Evolutionary conservation across 345 rosid species (phyloP), one percentile per base, ranked within the genome.

Genomic region (Tarenaya hassleriana): DNA sequence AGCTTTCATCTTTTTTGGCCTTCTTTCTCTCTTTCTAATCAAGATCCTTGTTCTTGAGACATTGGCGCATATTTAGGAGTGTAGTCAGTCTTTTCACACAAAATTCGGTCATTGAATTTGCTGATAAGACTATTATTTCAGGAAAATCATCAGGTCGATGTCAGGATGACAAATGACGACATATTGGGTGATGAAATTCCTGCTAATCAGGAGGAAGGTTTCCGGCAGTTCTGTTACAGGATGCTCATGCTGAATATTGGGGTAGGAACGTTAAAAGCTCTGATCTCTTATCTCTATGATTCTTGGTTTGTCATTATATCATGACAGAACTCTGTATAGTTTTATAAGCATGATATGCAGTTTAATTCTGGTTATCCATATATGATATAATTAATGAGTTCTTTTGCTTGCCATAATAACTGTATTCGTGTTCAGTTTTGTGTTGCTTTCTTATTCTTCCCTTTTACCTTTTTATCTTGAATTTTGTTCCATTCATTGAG

Each of bases 131-230:
- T 45, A 15, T n/a, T 45, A 38, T 61, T 63, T 66, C 79, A 92
- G 96, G 94, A 74, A 44, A 75, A 75, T 68, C 73, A 59, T 47
- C 91, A 71, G 61, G 55, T 63, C 31, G 80, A 75, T 56, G 75
- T 61, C 7, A 50, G 45, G 45, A 76, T 88, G 95, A 83, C 97
- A 46, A 92, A 88, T 81, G 94, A 92, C 76, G 97, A 92, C 70
- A 62, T 88, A 63, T 70, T 92, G 63, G 98, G 98, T 16, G 98
- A 88, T 75, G 95, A 92, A 72, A 81, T 92, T 69, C 98, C 97
- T 57, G 37, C 45, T 34, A 94, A 88, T 50, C 98, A 92, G 79
- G 71, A 57, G 66, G 74, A 77, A 62, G 66, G 64, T 18, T 46
- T 83, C 64, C 80, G 83, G 21, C 64, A 49, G 2, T 79, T 77